A percentile compares a stretch with the other conserved stretches of the same genome.
phyloP scores from a whole-genome alignment of 1,284 basidiomycete genomes.

The Pseudozyma sp. region DNA sequence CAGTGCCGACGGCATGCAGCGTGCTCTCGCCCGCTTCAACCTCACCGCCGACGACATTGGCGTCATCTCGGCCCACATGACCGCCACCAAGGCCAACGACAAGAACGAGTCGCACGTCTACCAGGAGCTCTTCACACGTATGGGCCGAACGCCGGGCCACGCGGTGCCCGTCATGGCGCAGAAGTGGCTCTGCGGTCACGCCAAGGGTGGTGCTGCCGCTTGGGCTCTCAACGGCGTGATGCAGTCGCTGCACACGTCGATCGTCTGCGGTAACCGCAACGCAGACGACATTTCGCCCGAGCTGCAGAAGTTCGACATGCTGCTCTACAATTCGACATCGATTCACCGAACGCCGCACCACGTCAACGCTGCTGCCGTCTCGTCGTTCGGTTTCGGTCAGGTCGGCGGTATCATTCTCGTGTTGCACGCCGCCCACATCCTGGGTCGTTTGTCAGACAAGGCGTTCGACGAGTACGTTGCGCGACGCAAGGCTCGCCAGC shows the following conservation, averaged over 20 bases:
- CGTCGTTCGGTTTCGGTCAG: slow-evolving; percentile 99
- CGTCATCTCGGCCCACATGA: slow-evolving; percentile 87
- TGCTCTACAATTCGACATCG: slow-evolving; percentile 96
- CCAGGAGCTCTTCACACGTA: slow-evolving; percentile 89
- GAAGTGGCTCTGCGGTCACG: slow-evolving; percentile 76
- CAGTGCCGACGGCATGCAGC: slow-evolving; percentile 78
- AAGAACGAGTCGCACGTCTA: slow-evolving; percentile 97
- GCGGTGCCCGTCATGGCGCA: slow-evolving; percentile 96
- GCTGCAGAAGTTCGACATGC: slow-evolving; percentile 87
- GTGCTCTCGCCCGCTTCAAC: slow-evolving; percentile 95
- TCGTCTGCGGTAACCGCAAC: slow-evolving; percentile 91
- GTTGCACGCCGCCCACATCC: slow-evolving; percentile 89
- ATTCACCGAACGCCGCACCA: slow-evolving; percentile 72
- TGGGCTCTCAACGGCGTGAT: slow-evolving; percentile 96
- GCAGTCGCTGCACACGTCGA: slow-evolving; percentile 85
- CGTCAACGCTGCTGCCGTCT: slow-evolving; percentile 71
- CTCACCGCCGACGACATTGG: slow-evolving; percentile 88
- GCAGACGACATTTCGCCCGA: slow-evolving; percentile 85
- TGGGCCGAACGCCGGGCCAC: slow-evolving; percentile 90
- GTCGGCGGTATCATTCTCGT: slow-evolving; percentile 86
- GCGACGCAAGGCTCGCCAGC: slow-evolving; percentile 51
- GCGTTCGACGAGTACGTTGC: slow-evolving; percentile 81
- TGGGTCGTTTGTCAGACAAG: slow-evolving; percentile 81
- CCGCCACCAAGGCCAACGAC: slow-evolving; percentile 96
- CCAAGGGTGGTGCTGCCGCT: slow-evolving; percentile 76